Conservation (phyloP, 2,329 filamentous ascomycete genomes). For the Dactylellina sp. region DNA sequence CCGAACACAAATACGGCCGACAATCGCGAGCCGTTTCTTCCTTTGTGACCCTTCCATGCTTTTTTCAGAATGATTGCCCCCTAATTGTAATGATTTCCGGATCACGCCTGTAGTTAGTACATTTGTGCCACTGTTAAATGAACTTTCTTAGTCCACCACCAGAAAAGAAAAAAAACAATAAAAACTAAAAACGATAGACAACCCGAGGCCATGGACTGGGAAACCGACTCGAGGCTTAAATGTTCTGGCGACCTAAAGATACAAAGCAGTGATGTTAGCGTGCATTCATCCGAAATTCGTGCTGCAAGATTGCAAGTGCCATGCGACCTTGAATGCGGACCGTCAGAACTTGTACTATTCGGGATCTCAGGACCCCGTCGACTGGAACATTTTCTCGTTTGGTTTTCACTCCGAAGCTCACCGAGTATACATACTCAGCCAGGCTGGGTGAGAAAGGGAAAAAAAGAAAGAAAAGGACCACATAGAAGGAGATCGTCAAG, state of each 20-base stretch:
- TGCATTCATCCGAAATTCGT: slow-evolving; percentile 57
- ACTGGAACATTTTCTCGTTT: slow-evolving; percentile 44
- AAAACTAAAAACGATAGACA: slow-evolving; percentile 14
- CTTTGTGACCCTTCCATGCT: slow-evolving; percentile 39
- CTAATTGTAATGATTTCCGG: slow-evolving; percentile 38
- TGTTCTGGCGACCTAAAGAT: slow-evolving; percentile 35
- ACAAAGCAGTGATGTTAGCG: slow-evolving; percentile 47
- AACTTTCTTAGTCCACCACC: slow-evolving; percentile 36
- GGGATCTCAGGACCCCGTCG: slow-evolving; percentile 48
- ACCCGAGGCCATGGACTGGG: slow-evolving; percentile 53
- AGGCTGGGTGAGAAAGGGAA: slow-evolving; percentile 34
- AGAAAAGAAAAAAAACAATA: slow-evolving; percentile 27
- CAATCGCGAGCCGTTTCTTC: slow-evolving; percentile 52
- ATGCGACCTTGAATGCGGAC: slow-evolving; percentile 49
- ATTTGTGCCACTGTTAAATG: slow-evolving; percentile 44
- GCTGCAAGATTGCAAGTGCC: slow-evolving; percentile 56
- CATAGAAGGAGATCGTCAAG: slow-evolving; percentile 56
- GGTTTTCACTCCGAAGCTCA: slow-evolving; percentile 42
- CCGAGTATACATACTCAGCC: slow-evolving; percentile 39
- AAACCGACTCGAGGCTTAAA: slow-evolving; percentile 47
- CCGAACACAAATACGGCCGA: slow-evolving; percentile 51
- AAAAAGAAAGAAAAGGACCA: slow-evolving; percentile 47
- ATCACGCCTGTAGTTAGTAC: slow-evolving; percentile 35
- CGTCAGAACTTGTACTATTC: slow-evolving; percentile 56
- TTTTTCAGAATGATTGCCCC: slow-evolving; percentile 43